A percentile compares a stretch with the other conserved stretches of the same genome.
phyloP scores from a whole-genome alignment of 352 stramenopile species.

The Aphanomyces stellatus region DNA sequence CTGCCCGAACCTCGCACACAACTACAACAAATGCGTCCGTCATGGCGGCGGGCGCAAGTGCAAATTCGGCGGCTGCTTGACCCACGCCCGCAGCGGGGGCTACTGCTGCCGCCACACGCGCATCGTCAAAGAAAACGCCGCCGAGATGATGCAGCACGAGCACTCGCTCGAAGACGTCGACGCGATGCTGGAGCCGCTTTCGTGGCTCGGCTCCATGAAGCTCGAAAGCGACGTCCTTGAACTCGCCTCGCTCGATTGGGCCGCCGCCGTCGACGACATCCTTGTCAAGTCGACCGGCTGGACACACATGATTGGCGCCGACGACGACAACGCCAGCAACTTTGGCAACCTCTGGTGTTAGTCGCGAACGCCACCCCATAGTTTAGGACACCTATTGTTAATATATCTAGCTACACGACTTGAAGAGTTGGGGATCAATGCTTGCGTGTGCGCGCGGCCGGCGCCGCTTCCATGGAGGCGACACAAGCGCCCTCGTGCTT shows the following conservation, averaged over 20 bases:
- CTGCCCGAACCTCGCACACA: constrained; percentile 7
- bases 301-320: background rate
- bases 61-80: background rate
- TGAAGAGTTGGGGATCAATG: too few species aligned
- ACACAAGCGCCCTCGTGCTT: too few species aligned
- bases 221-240: background rate
- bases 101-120: constrained; percentile 2
- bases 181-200: background rate
- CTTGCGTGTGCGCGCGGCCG: too few species aligned
- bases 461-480: too few species aligned
- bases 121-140: background rate
- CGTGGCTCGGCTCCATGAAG: background rate
- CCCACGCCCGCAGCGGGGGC: background rate
- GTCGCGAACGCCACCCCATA: too few species aligned
- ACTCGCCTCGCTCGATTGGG: background rate
- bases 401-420: too few species aligned
- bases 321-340: too few species aligned
- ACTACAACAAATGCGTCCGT: background rate
- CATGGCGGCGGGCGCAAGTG: background rate
- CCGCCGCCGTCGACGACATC: background rate
- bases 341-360: background rate
- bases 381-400: too few species aligned
- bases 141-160: background rate
- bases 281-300: background rate
- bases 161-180: background rate